Conservation (phyloP, 768 basidiomycete genomes). For the Paxillus involutus region DNA sequence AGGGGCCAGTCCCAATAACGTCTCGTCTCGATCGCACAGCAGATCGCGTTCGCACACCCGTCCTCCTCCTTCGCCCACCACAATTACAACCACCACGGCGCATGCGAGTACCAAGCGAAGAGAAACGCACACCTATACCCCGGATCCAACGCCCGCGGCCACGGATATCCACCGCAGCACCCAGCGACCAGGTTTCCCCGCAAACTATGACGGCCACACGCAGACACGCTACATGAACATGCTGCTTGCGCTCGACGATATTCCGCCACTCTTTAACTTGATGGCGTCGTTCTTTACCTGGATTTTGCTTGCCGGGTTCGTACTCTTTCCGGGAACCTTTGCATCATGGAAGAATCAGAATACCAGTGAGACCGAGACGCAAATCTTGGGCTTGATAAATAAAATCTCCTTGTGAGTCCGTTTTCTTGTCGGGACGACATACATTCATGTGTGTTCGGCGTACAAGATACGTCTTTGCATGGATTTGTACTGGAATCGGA, state of each 20-base stretch:
- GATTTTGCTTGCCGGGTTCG: conserved; percentile 61
- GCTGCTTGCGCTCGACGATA: conserved; percentile 59
- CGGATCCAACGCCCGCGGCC: conserved; percentile 7
- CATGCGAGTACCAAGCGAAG: not conserved
- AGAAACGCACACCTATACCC: not conserved
- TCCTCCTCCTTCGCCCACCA: conserved; percentile 1
- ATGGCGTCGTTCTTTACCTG: conserved; percentile 61
- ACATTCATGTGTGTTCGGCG: not conserved
- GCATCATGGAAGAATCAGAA: conserved; percentile 36
- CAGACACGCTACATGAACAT: conserved; percentile 59
- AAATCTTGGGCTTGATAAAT: conserved; percentile 38
- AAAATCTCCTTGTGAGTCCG: conserved; percentile 46
- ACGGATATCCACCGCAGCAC: conserved; percentile 16
- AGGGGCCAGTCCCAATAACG: not conserved
- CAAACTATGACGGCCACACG: conserved; percentile 17
- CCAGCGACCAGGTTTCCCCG: conserved; percentile 22
- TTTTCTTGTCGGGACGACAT: not conserved
- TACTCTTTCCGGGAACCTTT: conserved; percentile 64
- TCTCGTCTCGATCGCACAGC: conserved; percentile 11
- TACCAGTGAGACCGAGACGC: conserved; percentile 30
- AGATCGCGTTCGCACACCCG: conserved; percentile 20
- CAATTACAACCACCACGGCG: not conserved
- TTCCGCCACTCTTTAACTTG: conserved; percentile 49
- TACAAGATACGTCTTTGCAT: conserved; percentile 51
- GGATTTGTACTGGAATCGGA: conserved; percentile 55